These are phyloP conservation scores for Datisca glomerata DNA, from an alignment of 306 rosid species.

Conservation along the genomic window DNA sequence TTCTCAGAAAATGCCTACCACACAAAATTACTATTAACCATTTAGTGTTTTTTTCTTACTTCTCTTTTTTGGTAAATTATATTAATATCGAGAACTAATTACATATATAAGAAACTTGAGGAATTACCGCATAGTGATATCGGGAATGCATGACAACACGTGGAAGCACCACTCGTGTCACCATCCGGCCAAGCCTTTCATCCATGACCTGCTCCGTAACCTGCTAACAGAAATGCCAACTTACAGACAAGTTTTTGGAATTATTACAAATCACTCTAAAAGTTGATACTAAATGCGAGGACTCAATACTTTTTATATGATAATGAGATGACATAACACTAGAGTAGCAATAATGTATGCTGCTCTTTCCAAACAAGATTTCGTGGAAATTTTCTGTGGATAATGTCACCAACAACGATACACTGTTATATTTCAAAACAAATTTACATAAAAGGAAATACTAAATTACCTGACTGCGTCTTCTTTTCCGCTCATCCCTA, in stretches of 20 bases:
- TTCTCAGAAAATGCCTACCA: constrained; percentile 81
- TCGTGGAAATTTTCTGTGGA: neutral
- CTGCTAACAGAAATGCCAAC: constrained; percentile 25
- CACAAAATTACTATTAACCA: too few relatives aligned
- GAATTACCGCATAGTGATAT: constrained; percentile 72
- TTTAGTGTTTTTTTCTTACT: too few relatives aligned
- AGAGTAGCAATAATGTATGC: too few relatives aligned
- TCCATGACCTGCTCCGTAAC: constrained; percentile 87
- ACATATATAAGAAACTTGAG: constrained; percentile 1
- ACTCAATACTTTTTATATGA: too few relatives aligned
- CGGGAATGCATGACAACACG: constrained; percentile 96
- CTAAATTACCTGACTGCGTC: constrained; percentile 62
- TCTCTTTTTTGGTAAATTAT: neutral
- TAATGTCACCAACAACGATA: too few relatives aligned
- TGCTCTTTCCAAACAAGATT: neutral
- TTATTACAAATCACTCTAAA: neutral
- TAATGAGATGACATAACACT: too few relatives aligned
- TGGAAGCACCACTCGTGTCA: constrained; percentile 93
- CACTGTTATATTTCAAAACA: neutral
- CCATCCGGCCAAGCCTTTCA: constrained; percentile 84
- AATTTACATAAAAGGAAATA: neutral
- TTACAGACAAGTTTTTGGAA: neutral
- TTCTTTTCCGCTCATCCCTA: constrained; percentile 93
- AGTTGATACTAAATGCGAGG: too few relatives aligned
- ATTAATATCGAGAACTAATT: too few relatives aligned